phyloP scores from a whole-genome alignment of 2,329 filamentous ascomycete genomes.

The Beauveria sp. region DNA sequence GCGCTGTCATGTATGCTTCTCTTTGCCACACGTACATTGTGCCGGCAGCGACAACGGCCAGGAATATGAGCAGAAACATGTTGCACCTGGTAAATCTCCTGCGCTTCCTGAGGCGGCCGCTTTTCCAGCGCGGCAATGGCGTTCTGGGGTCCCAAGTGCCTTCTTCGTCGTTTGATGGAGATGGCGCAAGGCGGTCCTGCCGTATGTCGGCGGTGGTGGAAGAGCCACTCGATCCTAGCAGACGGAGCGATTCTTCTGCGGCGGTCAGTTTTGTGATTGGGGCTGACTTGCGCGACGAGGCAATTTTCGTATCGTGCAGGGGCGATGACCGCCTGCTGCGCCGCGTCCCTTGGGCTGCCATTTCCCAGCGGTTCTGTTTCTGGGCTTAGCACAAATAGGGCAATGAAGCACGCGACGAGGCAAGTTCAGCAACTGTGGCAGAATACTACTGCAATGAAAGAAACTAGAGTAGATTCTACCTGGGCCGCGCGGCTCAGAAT shows the following conservation, averaged over 20 bases:
- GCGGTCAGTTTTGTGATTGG: background rate
- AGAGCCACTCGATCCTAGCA: background rate
- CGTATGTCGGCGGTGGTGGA: background rate
- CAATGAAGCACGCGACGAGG: slow-evolving; percentile 8
- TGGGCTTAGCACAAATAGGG: slow-evolving; percentile 2
- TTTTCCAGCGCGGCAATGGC: background rate
- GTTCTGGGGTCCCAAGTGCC: background rate
- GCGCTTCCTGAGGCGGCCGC: background rate
- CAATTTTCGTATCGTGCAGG: background rate
- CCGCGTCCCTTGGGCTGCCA: background rate
- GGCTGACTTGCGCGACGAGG: background rate
- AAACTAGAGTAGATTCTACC: background rate
- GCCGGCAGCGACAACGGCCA: background rate
- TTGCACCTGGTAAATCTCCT: background rate
- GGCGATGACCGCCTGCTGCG: background rate
- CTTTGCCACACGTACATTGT: slow-evolving; percentile 33
- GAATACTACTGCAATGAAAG: background rate
- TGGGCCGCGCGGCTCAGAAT: too few relatives aligned
- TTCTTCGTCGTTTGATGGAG: background rate
- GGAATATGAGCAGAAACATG: background rate
- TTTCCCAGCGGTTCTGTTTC: background rate
- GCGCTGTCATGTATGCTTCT: slow-evolving; percentile 35
- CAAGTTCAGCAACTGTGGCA: background rate
- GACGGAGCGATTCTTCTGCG: background rate
- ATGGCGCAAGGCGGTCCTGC: background rate